Percentiles rank a stretch among this genome's conserved stretches.
These are phyloP conservation scores for Collariella sp. DNA, from an alignment of 495 filamentous ascomycete species.

Conservation along the genomic window DNA sequence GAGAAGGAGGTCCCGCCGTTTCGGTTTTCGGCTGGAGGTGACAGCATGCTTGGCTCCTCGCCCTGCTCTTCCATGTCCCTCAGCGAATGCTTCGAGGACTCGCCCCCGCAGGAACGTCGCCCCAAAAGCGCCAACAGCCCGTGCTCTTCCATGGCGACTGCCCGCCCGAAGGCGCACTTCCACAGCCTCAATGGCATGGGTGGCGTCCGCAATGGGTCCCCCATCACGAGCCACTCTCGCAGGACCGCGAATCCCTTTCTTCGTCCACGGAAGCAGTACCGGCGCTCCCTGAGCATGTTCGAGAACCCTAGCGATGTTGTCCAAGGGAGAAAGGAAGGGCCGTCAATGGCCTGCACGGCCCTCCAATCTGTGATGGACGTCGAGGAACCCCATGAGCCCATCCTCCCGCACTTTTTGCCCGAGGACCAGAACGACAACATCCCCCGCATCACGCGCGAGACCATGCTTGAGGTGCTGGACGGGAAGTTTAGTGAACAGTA, in stretches of 20 bases:
- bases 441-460: conserved; percentile 74
- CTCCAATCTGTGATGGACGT: conserved; percentile 72
- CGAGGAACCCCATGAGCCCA: conserved; percentile 53
- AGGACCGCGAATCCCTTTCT: conserved; percentile 61
- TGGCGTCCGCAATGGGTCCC: conserved; percentile 58
- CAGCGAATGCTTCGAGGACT: conserved; percentile 70
- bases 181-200: conserved; percentile 35
- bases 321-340: conserved; percentile 53
- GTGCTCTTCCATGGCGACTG: conserved; percentile 40
- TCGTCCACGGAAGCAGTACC: conserved; percentile 78
- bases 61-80: conserved; percentile 54
- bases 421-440: conserved; percentile 75
- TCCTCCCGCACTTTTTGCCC: conserved; percentile 76
- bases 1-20: conserved; percentile 65
- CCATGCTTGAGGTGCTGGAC: conserved; percentile 77
- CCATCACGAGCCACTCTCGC: conserved; percentile 57
- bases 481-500: conserved; percentile 68
- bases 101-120: conserved; percentile 62
- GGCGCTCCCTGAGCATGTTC: conserved; percentile 94
- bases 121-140: conserved; percentile 50
- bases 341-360: conserved; percentile 35
- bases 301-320: conserved; percentile 83
- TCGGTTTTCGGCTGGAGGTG: conserved; percentile 61
- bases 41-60: conserved; percentile 29
- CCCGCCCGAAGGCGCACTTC: conserved; percentile 56